A percentile compares a stretch with the other conserved stretches of the same genome.
Evolutionary conservation across 768 basidiomycete genomes (phyloP).

Genomic region (Boletus subparvulus): DNA sequence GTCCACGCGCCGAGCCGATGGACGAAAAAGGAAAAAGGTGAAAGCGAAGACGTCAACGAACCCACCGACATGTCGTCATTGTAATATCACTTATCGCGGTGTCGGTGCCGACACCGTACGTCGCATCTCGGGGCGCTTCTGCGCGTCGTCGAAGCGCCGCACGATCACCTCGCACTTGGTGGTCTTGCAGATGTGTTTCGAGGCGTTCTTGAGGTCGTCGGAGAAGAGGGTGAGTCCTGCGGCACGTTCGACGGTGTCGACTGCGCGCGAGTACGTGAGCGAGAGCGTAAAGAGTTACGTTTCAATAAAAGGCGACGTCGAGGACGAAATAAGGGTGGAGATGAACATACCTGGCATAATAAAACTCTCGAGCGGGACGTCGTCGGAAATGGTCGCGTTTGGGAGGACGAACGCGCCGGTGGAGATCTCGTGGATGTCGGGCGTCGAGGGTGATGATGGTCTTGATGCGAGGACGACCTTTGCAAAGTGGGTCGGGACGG

Average conservation of each 20-base stretch:
- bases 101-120: conserved; percentile 50
- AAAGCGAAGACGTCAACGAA: conserved; percentile 9
- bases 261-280: conserved; percentile 38
- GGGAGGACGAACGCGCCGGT: conserved; percentile 96
- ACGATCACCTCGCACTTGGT: conserved; percentile 88
- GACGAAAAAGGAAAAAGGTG: too few species aligned
- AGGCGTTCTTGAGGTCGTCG: conserved; percentile 65
- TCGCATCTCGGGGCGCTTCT: conserved; percentile 57
- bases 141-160: conserved; percentile 87
- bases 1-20: too few species aligned
- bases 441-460: conserved; percentile 71
- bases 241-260: conserved; percentile 89
- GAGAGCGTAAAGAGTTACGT: too few species aligned
- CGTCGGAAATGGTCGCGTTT: conserved; percentile 88
- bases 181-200: conserved; percentile 86
- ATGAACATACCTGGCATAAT: conserved; percentile 63
- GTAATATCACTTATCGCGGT: neutral
- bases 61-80: neutral
- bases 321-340: too few species aligned
- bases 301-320: too few species aligned
- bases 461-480: conserved; percentile 86
- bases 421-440: conserved; percentile 70
- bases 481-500: conserved; percentile 97
- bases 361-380: conserved; percentile 76
- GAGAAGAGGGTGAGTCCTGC: conserved; percentile 89